Evolutionary conservation across 768 basidiomycete genomes (phyloP), one percentile per base, ranked within the genome.

Genomic region (Tricholoma matsutake): DNA sequence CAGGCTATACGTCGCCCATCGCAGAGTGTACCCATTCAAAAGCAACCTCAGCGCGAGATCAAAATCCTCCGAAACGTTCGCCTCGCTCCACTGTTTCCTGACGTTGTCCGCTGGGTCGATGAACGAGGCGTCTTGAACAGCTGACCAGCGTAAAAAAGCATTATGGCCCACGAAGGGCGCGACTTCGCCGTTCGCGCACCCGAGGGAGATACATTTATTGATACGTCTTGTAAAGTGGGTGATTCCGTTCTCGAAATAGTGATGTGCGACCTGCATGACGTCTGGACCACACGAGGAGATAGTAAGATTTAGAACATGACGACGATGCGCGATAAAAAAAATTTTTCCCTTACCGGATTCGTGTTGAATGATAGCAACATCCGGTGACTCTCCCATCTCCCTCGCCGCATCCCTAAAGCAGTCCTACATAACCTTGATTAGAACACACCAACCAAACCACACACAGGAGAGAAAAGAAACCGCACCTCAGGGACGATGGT

Each of bases 231-330:
- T 95, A 77, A 96, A 95, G 75, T 88, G 88, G 5, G 94, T 88
- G 70, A 95, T 87, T 3, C 90, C 91, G 69, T 94, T 94, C 72
- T 95, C 93, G 65, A 95, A 94, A 74, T 92, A 94, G 69, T 93
- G 89, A 71, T 90, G 75, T 0, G 87, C 92, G 67, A 94, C 93
- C 71, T 94, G 90, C 88, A 94, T 91, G 63, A 94, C 92, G 67
- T 91, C 87, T 78, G 63, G 65, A 25, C 22, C 22, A 25, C 22
- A 25, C 3, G 22, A 1, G 22, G 22, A 25, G 3, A 25, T 25
- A 25, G 22, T 25, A 25, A 25, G 22, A 25, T 25, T n/a, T 25
- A 25, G 22, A 25, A 25, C 22, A 25, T 25, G n/a, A n/a, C 3
- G 22, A 25, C 22, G 22, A 25, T 25, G n/a, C n/a, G n/a, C n/a